Evolutionary conservation across 768 basidiomycete species (phyloP), one percentile per base, ranked within the genome.

Genomic region (Lepiota venenata): DNA sequence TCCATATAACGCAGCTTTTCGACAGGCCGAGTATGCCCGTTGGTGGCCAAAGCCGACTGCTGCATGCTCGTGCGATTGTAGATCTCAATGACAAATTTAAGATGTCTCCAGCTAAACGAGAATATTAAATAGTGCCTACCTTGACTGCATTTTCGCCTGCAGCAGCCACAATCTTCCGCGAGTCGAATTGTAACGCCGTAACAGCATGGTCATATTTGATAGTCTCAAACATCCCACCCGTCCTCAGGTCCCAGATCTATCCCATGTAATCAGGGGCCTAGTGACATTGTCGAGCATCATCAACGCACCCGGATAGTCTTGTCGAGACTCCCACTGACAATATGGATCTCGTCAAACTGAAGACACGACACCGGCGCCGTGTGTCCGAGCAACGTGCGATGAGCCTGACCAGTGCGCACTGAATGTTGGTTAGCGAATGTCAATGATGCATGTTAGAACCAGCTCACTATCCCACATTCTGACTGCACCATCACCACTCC

Each of bases 391-490:
- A 99, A 74, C 10, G 94, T 97, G 36, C 96, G 81, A 69, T 98
- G 95, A 7, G 93, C 88, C 65, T 98, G 96, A 5, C 97, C 97
- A 27, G 96, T 99, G 42, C 97, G 88, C 94, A 98, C 94, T 96
- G 61, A 0, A 55, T 43, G 15, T 35, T 35, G 42, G 43, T 51
- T 36, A 52, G 37, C 52, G 32, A 32, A 32, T 9, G 37, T 21
- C 25, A 43, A 35, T 4, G 29, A 32, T 25, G 25, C 18, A 36
- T 45, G 27, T 32, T 20, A 53, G 45, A 21, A 40, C 25, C 18
- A 42, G 83, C 93, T 80, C 65, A 96, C 94, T 98, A 66, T 99
- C 97, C 97, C 97, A 99, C 95, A 99, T 98, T 59, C 97, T 74
- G 27, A 98, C 95, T 2, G 90, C 96, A 36, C 96, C 94, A 67